These are phyloP conservation scores for Colletotrichum musicola DNA, from an alignment of 2,329 filamentous ascomycete species.

Conservation along the genomic window DNA sequence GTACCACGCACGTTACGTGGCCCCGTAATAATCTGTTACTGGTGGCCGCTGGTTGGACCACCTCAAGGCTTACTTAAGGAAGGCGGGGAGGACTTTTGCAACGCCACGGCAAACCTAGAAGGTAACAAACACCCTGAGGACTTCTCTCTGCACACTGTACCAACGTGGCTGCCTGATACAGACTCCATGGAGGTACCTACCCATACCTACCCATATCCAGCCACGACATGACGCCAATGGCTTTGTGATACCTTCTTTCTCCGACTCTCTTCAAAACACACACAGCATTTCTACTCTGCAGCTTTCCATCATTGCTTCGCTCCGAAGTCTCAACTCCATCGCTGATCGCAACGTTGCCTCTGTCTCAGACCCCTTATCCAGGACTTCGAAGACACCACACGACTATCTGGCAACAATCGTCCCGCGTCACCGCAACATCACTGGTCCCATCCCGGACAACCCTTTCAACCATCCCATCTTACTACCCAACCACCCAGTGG, in stretches of 20 bases:
- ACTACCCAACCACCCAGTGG: not conserved
- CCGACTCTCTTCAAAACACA: not conserved
- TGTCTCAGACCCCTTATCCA: too few relatives aligned
- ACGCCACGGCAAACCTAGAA: not conserved
- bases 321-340: too few relatives aligned
- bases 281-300: not conserved
- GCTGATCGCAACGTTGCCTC: too few relatives aligned
- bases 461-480: not conserved
- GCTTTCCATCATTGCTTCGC: too few relatives aligned
- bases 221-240: conserved; percentile 24
- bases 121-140: not conserved
- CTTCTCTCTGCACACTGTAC: conserved; percentile 12
- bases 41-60: too few relatives aligned
- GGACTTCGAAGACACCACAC: too few relatives aligned
- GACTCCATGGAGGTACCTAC: not conserved
- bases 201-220: not conserved
- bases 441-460: not conserved
- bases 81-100: too few relatives aligned
- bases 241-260: conserved; percentile 24
- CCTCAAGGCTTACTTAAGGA: too few relatives aligned
- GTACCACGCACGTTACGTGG: too few relatives aligned
- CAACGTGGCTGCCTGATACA: conserved; percentile 33
- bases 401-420: too few relatives aligned
- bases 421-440: too few relatives aligned
- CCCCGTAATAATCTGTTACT: too few relatives aligned